A percentile compares a stretch with the other conserved stretches of the same genome.
phyloP scores from a whole-genome alignment of 257 asterid genomes.

The Penstemon barbatus region DNA sequence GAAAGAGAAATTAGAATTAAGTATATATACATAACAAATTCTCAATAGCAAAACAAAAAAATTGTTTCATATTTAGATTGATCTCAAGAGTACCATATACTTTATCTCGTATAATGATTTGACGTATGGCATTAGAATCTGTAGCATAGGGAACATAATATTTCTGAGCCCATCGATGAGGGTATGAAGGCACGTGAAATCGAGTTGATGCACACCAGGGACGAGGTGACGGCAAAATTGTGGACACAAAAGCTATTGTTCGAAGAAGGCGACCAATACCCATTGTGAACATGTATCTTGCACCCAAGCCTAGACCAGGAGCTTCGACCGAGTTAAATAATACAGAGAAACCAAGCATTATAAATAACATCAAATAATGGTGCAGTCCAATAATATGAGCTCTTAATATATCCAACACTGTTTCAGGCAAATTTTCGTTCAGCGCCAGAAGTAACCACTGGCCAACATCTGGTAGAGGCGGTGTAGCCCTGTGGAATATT shows the following conservation, averaged over 20 bases:
- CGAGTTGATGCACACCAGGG: constrained; percentile 98
- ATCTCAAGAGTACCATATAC: constrained; percentile 61
- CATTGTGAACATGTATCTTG: constrained; percentile 96
- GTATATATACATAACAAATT: background rate
- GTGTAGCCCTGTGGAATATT: constrained; percentile 54
- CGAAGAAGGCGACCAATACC: constrained; percentile 94
- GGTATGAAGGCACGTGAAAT: constrained; percentile 68
- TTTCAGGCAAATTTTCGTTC: constrained; percentile 76
- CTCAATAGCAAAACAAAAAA: background rate
- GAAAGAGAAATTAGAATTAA: constrained; percentile 34
- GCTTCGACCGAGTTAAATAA: constrained; percentile 81
- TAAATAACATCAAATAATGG: constrained; percentile 91
- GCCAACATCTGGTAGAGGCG: constrained; percentile 96
- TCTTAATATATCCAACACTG: constrained; percentile 61
- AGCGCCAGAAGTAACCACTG: constrained; percentile 89
- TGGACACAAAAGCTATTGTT: constrained; percentile 77
- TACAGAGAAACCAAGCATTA: constrained; percentile 95
- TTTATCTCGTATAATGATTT: constrained; percentile 62
- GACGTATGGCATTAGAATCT: constrained; percentile 67
- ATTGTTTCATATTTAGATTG: background rate
- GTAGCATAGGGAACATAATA: constrained; percentile 83
- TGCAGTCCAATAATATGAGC: constrained; percentile 92
- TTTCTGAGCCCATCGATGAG: constrained; percentile 91
- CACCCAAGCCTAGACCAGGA: constrained; percentile 95
- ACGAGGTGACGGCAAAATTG: constrained; percentile 93